Base-by-base conservation (phyloP, 2,329 filamentous ascomycete species). In the Magnaporthiopsis rhizophila region DNA sequence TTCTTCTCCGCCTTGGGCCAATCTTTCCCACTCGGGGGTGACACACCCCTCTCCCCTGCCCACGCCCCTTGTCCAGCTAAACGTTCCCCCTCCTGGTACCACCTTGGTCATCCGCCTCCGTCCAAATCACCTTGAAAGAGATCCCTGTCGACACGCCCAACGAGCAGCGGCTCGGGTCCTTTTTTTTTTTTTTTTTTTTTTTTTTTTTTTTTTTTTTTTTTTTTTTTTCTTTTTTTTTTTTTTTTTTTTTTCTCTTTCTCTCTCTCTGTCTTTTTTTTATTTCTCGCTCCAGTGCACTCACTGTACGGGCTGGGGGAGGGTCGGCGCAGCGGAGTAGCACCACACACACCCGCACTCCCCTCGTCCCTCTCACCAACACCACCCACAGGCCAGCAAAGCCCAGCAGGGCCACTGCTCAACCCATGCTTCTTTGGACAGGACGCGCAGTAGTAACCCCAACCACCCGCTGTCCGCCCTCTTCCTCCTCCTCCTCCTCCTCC, bases 31-130 rank as follows among this genome's bases (percentile, higher is more conserved):
- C 61, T 58, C 53, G 13, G 45, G 45, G n/a, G 26, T 30, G 30
- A 30, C 30, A 30, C 30, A 50, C 60, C 28, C 61, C 61, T 50
- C 61, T 62, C 50, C 50, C 61, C 36, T 53, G 36, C 45, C 38
- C 36, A 50, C 30, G 26, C 60, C 30, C 45, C 50, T 36, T 58
- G 45, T 32, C 61, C 50, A 62, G 61, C 61, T 53, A 56, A 62
- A 62, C 53, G 53, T 30, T 62, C 61, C 61, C 61, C 61, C 56
- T 32, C 61, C 61, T 62, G 61, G 50, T 62, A 50, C 50, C 28
- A 62, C 61, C n/a, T 62, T 62, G 61, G 61, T 62, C 61, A 62
- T 62, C 50, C 53, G 61, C 61, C 38, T 18, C 38, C 38, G 38
- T 45, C 38, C 38, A 45, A 45, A 45, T 45, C 38, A 45, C 38